These are phyloP conservation scores for Aquilaria malaccensis DNA, from an alignment of 345 rosid genomes.

Conservation along the genomic window DNA sequence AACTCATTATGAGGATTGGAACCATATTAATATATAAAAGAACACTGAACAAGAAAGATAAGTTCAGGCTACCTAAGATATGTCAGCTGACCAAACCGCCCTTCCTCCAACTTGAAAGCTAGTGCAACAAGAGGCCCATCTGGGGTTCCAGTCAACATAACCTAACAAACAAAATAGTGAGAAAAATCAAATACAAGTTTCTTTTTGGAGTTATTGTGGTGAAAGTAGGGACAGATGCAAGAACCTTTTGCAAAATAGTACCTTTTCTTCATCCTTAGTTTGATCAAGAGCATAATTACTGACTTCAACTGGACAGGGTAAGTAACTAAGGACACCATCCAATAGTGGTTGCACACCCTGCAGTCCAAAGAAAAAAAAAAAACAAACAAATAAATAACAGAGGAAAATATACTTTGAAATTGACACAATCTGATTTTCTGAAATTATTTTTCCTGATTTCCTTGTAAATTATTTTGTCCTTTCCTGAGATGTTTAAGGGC, in stretches of 20 bases:
- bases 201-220: constrained; percentile 1
- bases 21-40: neutral
- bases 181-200: neutral
- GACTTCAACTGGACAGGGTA: constrained; percentile 94
- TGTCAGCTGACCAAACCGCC: constrained; percentile 93
- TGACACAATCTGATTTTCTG: neutral
- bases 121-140: constrained; percentile 96
- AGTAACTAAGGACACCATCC: constrained; percentile 78
- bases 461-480: too few relatives aligned
- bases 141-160: constrained; percentile 69
- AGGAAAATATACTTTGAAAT: neutral
- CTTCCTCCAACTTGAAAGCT: constrained; percentile 98
- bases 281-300: constrained; percentile 93
- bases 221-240: neutral
- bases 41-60: constrained; percentile 6
- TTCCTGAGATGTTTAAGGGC: too few relatives aligned
- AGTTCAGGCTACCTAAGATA: constrained; percentile 52
- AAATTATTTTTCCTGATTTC: too few relatives aligned
- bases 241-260: constrained; percentile 17
- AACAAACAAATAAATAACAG: neutral
- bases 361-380: constrained; percentile 9
- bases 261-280: constrained; percentile 83
- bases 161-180: constrained; percentile 33
- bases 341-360: constrained; percentile 97
- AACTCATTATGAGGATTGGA: constrained; percentile 19